phyloP scores from a whole-genome alignment of 305 asterid species.

The Fraxinus baroniana region DNA sequence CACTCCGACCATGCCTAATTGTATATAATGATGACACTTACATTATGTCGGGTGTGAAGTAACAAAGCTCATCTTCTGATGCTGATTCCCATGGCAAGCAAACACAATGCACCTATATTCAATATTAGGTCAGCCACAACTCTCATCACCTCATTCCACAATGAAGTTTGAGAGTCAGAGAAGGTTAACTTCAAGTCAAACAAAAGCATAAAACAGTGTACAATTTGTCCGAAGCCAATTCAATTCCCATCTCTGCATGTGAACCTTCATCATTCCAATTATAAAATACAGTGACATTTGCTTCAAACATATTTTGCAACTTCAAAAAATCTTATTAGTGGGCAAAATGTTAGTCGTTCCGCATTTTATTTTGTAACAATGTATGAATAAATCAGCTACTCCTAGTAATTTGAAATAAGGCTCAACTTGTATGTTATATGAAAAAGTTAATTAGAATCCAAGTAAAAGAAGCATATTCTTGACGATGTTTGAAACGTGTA shows the following conservation, averaged over 20 bases:
- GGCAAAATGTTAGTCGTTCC: background rate
- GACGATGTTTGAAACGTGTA: too few species aligned
- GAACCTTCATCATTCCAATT: background rate
- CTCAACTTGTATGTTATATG: too few species aligned
- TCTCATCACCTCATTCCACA: slow-evolving; percentile 12
- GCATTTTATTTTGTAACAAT: background rate
- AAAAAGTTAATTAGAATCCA: too few species aligned
- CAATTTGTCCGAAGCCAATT: background rate
- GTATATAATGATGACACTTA: slow-evolving; percentile 28
- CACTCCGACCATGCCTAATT: background rate
- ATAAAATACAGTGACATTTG: background rate
- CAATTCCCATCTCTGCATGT: background rate
- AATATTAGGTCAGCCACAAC: slow-evolving; percentile 21
- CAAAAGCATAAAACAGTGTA: background rate
- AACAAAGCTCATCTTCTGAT: slow-evolving; percentile 49
- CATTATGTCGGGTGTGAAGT: slow-evolving; percentile 68
- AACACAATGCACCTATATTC: slow-evolving; percentile 58
- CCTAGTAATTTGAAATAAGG: too few species aligned
- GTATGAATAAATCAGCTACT: background rate
- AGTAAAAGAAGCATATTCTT: too few species aligned
- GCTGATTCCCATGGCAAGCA: slow-evolving; percentile 87
- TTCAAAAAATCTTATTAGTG: background rate
- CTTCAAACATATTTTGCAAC: background rate
- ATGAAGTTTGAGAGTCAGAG: background rate
- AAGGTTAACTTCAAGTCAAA: background rate